Base-by-base conservation (phyloP, 164 flowering plant genomes). In the Stephania japonica region DNA sequence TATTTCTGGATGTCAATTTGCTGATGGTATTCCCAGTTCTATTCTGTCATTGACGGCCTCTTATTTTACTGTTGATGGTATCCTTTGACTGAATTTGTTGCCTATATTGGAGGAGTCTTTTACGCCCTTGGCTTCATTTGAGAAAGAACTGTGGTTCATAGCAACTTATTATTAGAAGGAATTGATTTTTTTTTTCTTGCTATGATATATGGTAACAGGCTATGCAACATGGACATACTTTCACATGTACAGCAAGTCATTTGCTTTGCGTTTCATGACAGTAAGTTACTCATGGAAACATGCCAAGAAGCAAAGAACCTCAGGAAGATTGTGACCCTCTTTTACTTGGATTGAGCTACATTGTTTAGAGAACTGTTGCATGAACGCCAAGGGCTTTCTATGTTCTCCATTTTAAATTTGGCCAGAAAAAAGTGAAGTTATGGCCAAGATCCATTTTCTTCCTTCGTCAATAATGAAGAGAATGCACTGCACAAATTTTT, bases 201-300 rank as follows among this genome's bases (percentile, higher is more conserved):
- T 70, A 26, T 70, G 65, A 42, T 56, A 18, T 18, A 50, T 16
- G 65, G 21, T 42, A 19, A 56, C 93, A 92, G 99, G 94, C 71
- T 95, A 65, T 95, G 99, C 74, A 95, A 95, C 81, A 89, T 83
- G 98, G 98, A 91, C 88, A 95, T 95, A 75, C 85, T 95, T 64
- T 92, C 98, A 16, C 90, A 91, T 61, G 99, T 95, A 65, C 98
- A 93, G 75, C 98, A 95, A 86, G 99, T 95, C 62, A 95, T 95
- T 71, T 95, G 99, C 81, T 95, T 95, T 81, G 99, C 99, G 21
- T 95, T 95, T 72, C 99, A 95, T 75, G 99, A 95, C 72, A 92
- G 98, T 78, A 85, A 72, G 75, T 76, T 95, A 82, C 94, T 95
- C 56, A 93, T 95, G 98, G 97, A 95, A 86, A 95, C 99, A 21